Base-by-base conservation (phyloP, 495 filamentous ascomycete species). In the Aspergillus avenaceus region DNA sequence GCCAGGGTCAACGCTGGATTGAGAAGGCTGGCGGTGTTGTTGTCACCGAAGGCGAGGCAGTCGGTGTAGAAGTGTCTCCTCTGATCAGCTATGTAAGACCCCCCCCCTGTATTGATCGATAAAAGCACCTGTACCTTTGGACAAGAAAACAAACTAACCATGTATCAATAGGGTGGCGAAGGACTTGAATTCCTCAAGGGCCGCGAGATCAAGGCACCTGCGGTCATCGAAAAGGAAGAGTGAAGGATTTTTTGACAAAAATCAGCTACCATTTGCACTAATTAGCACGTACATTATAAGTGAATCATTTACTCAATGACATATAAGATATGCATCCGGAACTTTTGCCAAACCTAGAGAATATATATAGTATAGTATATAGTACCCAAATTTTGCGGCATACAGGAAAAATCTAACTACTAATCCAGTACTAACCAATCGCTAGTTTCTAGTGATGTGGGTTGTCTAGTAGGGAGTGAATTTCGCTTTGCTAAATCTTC, bases 31-130 rank as follows among this genome's bases (percentile, higher is more conserved):
- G 92, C 34, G 91, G 79, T 26, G 80, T 74, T 8, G 83, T 97
- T 23, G 78, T 84, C 42, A 90, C 86, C 45, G 87, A 90, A 58
- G 78, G 74, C 28, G 69, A 70, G 14, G 79, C 83, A 9, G 62
- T 70, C 45, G 93, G 93, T 18, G 80, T 99, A 18, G 93, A 99
- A 61, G 84, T 99, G 16, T 95, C 89, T 53, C 95, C 93, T 18
- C 71, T 96, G 64, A 86, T 92, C 62, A 96, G 90, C 80, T 99
- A 99, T 63, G 91, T 95, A 84, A 80, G 90, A 84, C 52, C 23
- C 42, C 36, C 42, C 8, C 32, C n/a, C 41, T 50, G 37, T 41
- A 14, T n/a, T 6, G 38, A 14, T 53, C 28, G 31, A 40, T 38
- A 25, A 22, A 52, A 7, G 2, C 4, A 36, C 7, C 13, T 14